These are phyloP conservation scores for Geranomyces variabilis DNA, from an alignment of 192 early-diverging fungal species.

Conservation along the genomic window DNA sequence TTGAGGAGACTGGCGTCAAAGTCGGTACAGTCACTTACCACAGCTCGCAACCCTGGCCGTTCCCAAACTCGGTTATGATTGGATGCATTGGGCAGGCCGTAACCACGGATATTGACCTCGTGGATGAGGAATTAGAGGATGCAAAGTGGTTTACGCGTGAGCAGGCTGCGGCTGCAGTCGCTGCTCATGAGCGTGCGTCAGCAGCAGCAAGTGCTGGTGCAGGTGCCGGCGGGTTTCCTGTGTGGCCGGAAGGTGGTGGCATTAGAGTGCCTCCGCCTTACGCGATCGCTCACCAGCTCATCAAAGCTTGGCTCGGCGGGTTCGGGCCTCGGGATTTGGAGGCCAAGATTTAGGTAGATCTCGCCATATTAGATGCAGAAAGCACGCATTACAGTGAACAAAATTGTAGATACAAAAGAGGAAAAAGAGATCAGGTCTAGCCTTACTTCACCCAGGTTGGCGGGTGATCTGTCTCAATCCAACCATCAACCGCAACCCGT, in stretches of 20 bases:
- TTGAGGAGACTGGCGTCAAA: constrained; percentile 55
- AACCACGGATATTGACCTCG: constrained; percentile 38
- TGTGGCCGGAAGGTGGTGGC: background rate
- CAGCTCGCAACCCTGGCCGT: constrained; percentile 66
- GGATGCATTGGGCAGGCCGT: constrained; percentile 47
- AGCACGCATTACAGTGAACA: too few species aligned
- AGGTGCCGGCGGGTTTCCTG: too few species aligned
- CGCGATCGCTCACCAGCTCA: constrained; percentile 46
- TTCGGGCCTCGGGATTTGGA: background rate
- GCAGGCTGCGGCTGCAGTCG: constrained; percentile 37
- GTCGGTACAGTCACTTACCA: constrained; percentile 52
- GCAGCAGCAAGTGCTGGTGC: background rate
- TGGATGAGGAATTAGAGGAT: constrained; percentile 47
- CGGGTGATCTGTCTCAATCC: background rate
- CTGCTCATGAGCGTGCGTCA: background rate
- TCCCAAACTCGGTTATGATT: constrained; percentile 60
- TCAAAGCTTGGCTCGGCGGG: constrained; percentile 39
- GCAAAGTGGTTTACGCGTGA: constrained; percentile 52
- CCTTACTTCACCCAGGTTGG: background rate
- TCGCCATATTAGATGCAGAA: too few species aligned
- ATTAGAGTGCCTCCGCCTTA: constrained; percentile 34
- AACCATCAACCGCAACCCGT: background rate
- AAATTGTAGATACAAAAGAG: too few species aligned
- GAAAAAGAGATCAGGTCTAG: too few species aligned
- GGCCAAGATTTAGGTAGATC: too few species aligned